A percentile compares a stretch with the other conserved stretches of the same genome.
Evolutionary conservation across 2,329 filamentous ascomycete species (phyloP).

Genomic region (Pleoardoris graminearum): DNA sequence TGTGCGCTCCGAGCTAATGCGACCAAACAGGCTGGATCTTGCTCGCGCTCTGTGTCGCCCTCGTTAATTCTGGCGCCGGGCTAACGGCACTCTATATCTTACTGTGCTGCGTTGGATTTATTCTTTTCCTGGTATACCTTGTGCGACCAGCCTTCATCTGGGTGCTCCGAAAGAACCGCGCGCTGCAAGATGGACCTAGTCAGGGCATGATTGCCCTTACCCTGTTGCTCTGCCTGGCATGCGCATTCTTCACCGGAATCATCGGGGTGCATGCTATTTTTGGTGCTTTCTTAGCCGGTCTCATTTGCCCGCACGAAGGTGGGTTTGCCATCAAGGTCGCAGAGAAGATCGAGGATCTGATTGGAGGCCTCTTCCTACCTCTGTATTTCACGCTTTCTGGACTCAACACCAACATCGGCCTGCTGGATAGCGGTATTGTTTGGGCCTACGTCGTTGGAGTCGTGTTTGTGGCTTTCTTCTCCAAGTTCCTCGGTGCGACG

Average conservation of each 20-base stretch:
- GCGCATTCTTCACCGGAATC: constrained; percentile 84
- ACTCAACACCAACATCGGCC: constrained; percentile 81
- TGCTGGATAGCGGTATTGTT: constrained; percentile 77
- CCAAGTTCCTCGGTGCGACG: constrained; percentile 82
- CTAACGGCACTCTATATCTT: constrained; percentile 84
- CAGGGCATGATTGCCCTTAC: constrained; percentile 84
- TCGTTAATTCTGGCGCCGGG: constrained; percentile 85
- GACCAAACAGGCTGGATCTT: constrained; percentile 72
- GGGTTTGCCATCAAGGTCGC: constrained; percentile 90
- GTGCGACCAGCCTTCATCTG: constrained; percentile 76
- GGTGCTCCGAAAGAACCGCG: constrained; percentile 72
- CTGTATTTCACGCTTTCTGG: constrained; percentile 94
- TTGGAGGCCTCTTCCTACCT: constrained; percentile 80
- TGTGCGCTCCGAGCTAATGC: constrained; percentile 11
- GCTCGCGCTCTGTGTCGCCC: constrained; percentile 86
- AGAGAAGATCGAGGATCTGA: constrained; percentile 91
- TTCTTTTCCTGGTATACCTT: constrained; percentile 71
- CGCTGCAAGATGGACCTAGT: constrained; percentile 83
- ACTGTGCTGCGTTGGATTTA: constrained; percentile 73
- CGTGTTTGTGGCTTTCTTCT: constrained; percentile 77
- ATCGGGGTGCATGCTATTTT: constrained; percentile 96
- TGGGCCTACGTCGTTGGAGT: constrained; percentile 92
- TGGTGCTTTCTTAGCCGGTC: constrained; percentile 83
- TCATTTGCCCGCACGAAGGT: constrained; percentile 88
- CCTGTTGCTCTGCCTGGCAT: constrained; percentile 74